phyloP scores from a whole-genome alignment of 2,329 filamentous ascomycete species.

The Cercospora zeae-maydis region DNA sequence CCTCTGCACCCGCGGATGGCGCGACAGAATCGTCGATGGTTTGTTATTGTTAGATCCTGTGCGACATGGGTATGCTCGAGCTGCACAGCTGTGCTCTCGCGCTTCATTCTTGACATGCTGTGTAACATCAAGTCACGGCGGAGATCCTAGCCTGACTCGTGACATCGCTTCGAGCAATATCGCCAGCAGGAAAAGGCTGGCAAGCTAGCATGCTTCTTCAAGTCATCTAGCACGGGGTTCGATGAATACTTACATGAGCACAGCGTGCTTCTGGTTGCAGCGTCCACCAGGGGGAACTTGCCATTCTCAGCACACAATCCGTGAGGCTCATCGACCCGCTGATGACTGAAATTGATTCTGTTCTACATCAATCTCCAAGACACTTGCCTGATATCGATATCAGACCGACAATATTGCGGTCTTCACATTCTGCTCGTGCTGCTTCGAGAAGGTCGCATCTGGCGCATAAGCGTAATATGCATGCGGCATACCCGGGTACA shows the following conservation, averaged over 20 bases:
- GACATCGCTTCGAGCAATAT: background rate
- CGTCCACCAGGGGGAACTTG: no score
- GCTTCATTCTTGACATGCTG: background rate
- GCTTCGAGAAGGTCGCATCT: slow-evolving; percentile 18
- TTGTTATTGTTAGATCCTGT: background rate
- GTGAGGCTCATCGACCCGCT: background rate
- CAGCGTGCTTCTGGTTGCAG: no score
- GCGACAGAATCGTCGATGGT: slow-evolving; percentile 5
- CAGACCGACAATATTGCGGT: slow-evolving; percentile 9
- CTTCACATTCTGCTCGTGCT: slow-evolving; percentile 16
- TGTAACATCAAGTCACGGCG: background rate
- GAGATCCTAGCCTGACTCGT: background rate
- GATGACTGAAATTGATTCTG: background rate
- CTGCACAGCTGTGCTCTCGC: slow-evolving; percentile 1
- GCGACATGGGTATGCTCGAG: background rate
- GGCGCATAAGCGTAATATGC: slow-evolving; percentile 36
- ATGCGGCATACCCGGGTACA: slow-evolving; percentile 47
- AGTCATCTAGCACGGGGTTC: no score
- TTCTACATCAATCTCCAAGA: background rate
- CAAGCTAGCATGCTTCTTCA: no score
- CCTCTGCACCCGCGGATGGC: background rate
- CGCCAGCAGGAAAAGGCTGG: no score
- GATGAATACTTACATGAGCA: no score
- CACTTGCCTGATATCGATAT: background rate
- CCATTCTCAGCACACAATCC: no score